Conservation (phyloP, 2,329 filamentous ascomycete species). For the Metarhizium brunneum region DNA sequence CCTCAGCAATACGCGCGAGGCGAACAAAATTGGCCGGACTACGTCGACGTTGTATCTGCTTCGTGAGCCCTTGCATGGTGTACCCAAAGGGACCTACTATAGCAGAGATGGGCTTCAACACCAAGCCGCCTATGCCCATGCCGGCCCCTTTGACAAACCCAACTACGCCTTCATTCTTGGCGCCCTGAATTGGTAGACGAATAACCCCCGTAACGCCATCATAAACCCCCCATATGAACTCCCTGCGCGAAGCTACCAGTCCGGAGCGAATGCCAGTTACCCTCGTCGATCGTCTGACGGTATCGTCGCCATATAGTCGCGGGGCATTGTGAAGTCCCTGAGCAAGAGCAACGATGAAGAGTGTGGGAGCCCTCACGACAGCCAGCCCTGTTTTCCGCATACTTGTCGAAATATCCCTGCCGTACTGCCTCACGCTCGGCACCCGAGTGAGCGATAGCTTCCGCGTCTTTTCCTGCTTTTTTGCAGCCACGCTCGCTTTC, state of each 20-base stretch:
- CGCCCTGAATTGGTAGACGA: constrained; percentile 47
- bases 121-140: constrained; percentile 53
- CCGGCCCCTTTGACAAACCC: constrained; percentile 46
- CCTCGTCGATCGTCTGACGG: constrained; percentile 52
- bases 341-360: constrained; percentile 43
- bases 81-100: constrained; percentile 52
- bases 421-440: constrained; percentile 1
- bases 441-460: background rate
- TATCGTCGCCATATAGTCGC: constrained; percentile 60
- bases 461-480: constrained; percentile 34
- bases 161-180: constrained; percentile 38
- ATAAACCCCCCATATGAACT: constrained; percentile 54
- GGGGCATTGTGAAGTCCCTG: constrained; percentile 66
- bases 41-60: constrained; percentile 44
- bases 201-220: constrained; percentile 57
- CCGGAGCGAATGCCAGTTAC: constrained; percentile 59
- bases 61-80: constrained; percentile 53
- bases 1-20: constrained; percentile 49
- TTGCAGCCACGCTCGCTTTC: constrained; percentile 10
- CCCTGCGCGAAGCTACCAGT: constrained; percentile 48
- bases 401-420: constrained; percentile 17
- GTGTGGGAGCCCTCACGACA: background rate
- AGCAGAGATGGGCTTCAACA: constrained; percentile 56
- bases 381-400: constrained; percentile 40
- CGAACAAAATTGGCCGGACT: constrained; percentile 46